Evolutionary conservation across 1,139 yeast genomes (phyloP), one percentile per base, ranked within the genome.

Genomic region (Meyerozyma sp.): DNA sequence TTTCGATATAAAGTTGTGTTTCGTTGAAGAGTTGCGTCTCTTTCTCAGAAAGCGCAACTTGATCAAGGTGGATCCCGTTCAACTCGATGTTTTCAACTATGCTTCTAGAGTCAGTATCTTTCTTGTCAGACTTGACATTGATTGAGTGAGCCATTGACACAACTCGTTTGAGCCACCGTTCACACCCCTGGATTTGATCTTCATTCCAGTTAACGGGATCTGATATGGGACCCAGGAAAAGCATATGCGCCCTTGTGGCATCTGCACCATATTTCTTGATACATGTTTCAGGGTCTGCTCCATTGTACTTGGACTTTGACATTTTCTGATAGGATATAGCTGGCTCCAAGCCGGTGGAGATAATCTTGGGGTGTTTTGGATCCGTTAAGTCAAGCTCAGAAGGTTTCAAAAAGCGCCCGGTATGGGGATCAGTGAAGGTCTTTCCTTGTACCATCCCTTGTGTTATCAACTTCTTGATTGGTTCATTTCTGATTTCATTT

Each of bases 361-460:
- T 70, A 6, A 87, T 68, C 9, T 63, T 54, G 4, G 85, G 84
- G 5, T 62, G 56, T 0, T 61, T 62, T 0, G 74, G 62, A 35
- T 65, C 63, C 1, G 66, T 47, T 1, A 63, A 42, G 43, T 78
- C 83, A 14, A 83, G 56, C 53, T 93, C 97, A 1, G 82, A 81
- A 0, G 95, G 94, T 52, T 79, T 87, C 50, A 93, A 68, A 57
- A 85, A 91, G 46, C 81, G 68, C 0, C 93, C 95, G 36, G 76
- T 83, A 0, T 62, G 65, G 1, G 96, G 94, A 52, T 90, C 84
- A 10, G 74, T 70, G 53, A 62, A 86, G 0, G 98, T 93, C 56
- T 79, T 81, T 1, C 98, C 98, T 52, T 91, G 97, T 4, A 93
- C 98, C 98, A 93, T 93, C 13, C 98, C 98, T 59, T 91, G 98